Evolutionary conservation across 106 monocot species (phyloP).

Genomic region (Dendrobium officinale): DNA sequence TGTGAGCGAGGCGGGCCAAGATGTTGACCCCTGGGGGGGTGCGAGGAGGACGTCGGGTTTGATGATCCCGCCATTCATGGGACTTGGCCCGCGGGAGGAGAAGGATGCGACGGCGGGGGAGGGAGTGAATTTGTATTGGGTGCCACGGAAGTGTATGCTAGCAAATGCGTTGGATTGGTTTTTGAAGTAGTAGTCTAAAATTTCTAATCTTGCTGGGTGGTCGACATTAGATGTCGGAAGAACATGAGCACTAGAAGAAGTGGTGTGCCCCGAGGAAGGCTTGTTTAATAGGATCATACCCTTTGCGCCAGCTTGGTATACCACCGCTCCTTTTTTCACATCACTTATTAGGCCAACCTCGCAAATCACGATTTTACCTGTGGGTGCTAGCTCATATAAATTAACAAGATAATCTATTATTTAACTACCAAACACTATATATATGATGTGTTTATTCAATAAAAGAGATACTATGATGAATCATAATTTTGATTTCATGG

Average conservation of each 20-base stretch:
- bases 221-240: background rate
- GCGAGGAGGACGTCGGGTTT: slow-evolving; percentile 30
- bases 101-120: slow-evolving; percentile 23
- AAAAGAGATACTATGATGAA: too few species aligned
- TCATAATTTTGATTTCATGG: too few species aligned
- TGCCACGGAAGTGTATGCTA: too few species aligned
- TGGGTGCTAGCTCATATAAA: too few species aligned
- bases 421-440: too few species aligned
- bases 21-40: slow-evolving; percentile 24
- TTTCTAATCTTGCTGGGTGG: background rate
- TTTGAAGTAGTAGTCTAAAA: background rate
- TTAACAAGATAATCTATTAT: too few species aligned
- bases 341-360: background rate
- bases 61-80: background rate
- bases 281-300: slow-evolving; percentile 8
- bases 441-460: too few species aligned
- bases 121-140: background rate
- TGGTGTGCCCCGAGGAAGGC: background rate
- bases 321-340: background rate
- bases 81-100: slow-evolving; percentile 41
- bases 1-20: slow-evolving; percentile 25
- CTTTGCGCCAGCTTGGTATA: background rate
- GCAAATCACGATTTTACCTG: slow-evolving; percentile 1
- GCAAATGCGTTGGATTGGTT: background rate
- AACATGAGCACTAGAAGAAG: background rate